A percentile compares a stretch with the other conserved stretches of the same genome.
phyloP scores from a whole-genome alignment of 2,329 filamentous ascomycete genomes.

The Diaporthe caulivora region DNA sequence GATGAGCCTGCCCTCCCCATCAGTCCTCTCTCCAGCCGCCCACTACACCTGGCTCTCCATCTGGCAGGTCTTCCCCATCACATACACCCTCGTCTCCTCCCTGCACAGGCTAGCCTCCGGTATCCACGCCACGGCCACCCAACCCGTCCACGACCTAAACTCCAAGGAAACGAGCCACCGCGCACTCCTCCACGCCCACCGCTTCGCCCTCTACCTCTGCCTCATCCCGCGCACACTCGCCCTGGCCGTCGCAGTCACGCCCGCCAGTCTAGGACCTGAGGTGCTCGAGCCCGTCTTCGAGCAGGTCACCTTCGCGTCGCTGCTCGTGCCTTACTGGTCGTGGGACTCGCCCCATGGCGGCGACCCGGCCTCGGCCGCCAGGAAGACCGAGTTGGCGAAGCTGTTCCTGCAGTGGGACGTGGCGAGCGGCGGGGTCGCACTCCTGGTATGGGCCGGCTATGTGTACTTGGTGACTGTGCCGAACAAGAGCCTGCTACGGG shows the following conservation, averaged over 20 bases:
- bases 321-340: constrained; percentile 47
- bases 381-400: constrained; percentile 55
- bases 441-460: constrained; percentile 59
- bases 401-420: constrained; percentile 64
- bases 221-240: constrained; percentile 55
- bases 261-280: constrained; percentile 50
- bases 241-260: constrained; percentile 54
- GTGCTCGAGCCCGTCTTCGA: constrained; percentile 43
- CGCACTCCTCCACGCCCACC: background rate
- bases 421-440: constrained; percentile 54
- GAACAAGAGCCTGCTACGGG: constrained; percentile 38
- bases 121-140: background rate
- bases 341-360: constrained; percentile 54
- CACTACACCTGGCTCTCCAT: constrained; percentile 62
- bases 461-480: constrained; percentile 48
- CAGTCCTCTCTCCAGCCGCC: constrained; percentile 50
- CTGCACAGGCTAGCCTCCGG: background rate
- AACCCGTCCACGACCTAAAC: background rate
- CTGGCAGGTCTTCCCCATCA: constrained; percentile 65
- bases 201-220: constrained; percentile 49
- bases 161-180: background rate
- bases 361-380: constrained; percentile 49
- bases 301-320: constrained; percentile 45
- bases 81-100: constrained; percentile 55
- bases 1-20: constrained; percentile 57